phyloP scores from a whole-genome alignment of 2,329 filamentous ascomycete genomes.

The Colletotrichum sp. region DNA sequence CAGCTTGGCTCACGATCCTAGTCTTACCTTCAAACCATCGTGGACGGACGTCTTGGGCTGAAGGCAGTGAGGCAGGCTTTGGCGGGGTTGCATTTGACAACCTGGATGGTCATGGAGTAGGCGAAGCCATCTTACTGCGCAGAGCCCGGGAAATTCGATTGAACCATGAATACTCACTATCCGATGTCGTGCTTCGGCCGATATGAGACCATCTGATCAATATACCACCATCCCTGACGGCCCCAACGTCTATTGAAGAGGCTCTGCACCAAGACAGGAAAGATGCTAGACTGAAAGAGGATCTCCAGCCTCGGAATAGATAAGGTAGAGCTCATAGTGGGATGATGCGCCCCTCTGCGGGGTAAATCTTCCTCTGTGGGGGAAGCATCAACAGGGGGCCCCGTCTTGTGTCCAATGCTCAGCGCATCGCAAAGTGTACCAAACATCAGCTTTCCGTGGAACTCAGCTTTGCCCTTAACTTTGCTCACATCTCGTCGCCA shows the following conservation, averaged over 20 bases:
- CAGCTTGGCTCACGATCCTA: not conserved
- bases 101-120: not conserved
- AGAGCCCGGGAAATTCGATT: not conserved
- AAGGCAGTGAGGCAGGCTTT: not conserved
- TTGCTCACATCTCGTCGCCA: not conserved
- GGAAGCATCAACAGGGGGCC: conserved; percentile 5
- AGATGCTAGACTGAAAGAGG: not conserved
- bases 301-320: not conserved
- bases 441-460: not conserved
- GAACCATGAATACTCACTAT: not conserved
- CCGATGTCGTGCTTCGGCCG: not conserved
- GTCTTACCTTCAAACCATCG: not conserved
- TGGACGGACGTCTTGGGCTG: not conserved
- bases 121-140: not conserved
- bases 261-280: not conserved
- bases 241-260: not conserved
- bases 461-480: not conserved
- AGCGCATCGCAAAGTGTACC: not conserved
- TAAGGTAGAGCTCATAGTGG: not conserved
- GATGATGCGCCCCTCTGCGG: conserved; percentile 18
- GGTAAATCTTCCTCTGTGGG: conserved; percentile 17
- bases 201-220: not conserved
- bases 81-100: not conserved
- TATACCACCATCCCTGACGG: not conserved
- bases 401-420: not conserved